phyloP scores from a whole-genome alignment of 108 stramenopile species.

The Nannochloropsis oceanica region DNA sequence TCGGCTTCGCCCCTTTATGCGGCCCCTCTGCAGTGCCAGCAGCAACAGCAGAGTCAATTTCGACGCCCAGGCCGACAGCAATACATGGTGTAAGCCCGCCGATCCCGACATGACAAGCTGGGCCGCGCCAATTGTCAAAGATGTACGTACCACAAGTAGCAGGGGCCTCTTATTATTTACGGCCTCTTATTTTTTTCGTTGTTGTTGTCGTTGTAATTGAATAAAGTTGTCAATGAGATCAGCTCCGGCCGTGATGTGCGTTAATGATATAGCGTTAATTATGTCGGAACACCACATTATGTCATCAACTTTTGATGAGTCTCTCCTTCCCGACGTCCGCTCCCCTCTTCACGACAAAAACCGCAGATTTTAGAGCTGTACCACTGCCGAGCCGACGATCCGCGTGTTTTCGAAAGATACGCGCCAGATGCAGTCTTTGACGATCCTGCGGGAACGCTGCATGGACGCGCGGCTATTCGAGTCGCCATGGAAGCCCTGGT shows the following conservation, averaged over 20 bases:
- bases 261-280: too few relatives aligned
- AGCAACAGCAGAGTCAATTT: background rate
- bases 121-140: background rate
- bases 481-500: background rate
- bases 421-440: background rate
- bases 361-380: background rate
- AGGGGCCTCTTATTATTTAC: background rate
- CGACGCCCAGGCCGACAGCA: background rate
- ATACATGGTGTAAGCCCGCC: background rate
- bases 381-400: background rate
- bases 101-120: background rate
- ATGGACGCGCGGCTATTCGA: background rate
- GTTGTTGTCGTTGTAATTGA: too few relatives aligned
- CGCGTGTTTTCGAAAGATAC: background rate
- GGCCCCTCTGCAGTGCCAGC: too few relatives aligned
- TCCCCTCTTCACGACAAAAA: background rate
- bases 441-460: background rate
- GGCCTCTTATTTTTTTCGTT: too few relatives aligned
- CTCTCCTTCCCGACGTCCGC: too few relatives aligned
- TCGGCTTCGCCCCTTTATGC: too few relatives aligned
- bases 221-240: too few relatives aligned
- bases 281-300: too few relatives aligned
- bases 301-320: too few relatives aligned
- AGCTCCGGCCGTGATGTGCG: too few relatives aligned
- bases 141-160: background rate